Evolutionary conservation across 495 filamentous ascomycete genomes (phyloP).

Genomic region (Lasiosphaeriaceae sp.): DNA sequence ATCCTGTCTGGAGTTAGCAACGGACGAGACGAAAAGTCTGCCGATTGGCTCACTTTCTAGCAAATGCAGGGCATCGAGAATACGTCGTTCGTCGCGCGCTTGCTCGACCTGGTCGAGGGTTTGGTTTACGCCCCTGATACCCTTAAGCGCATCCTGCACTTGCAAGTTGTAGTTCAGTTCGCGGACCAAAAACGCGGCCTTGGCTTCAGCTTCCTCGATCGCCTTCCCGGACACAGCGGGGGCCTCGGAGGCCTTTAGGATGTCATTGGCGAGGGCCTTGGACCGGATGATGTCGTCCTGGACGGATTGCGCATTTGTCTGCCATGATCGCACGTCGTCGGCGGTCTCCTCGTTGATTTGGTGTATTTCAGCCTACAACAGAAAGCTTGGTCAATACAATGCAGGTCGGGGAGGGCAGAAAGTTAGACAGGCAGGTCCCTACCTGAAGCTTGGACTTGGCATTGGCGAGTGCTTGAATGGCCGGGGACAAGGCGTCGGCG

Average conservation of each 20-base stretch:
- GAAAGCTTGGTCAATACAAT: slow-evolving; percentile 7
- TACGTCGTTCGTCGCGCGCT: slow-evolving; percentile 41
- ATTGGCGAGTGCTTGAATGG: slow-evolving; percentile 60
- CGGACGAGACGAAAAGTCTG: neutral
- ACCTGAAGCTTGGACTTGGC: slow-evolving; percentile 71
- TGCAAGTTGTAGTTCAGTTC: slow-evolving; percentile 75
- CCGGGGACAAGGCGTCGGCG: slow-evolving; percentile 52
- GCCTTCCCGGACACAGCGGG: slow-evolving; percentile 55
- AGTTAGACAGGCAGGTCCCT: slow-evolving; percentile 15
- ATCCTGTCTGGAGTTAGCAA: slow-evolving; percentile 27
- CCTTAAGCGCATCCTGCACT: slow-evolving; percentile 57
- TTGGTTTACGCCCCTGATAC: slow-evolving; percentile 51
- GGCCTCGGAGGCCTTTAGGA: slow-evolving; percentile 66
- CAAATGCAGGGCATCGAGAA: slow-evolving; percentile 48
- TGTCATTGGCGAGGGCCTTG: slow-evolving; percentile 66
- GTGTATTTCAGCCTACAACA: slow-evolving; percentile 61
- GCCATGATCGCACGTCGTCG: slow-evolving; percentile 79
- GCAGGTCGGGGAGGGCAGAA: neutral
- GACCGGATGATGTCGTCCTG: slow-evolving; percentile 75
- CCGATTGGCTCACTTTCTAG: slow-evolving; percentile 40
- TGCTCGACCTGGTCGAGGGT: slow-evolving; percentile 50
- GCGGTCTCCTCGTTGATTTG: slow-evolving; percentile 66
- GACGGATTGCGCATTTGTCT: slow-evolving; percentile 75
- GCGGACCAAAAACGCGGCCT: slow-evolving; percentile 64
- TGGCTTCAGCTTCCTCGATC: slow-evolving; percentile 62